Percentiles rank a stretch among this genome's conserved stretches.
phyloP scores from a whole-genome alignment of 148 eudicot genomes.

The Tetragonia tetragonoides region DNA sequence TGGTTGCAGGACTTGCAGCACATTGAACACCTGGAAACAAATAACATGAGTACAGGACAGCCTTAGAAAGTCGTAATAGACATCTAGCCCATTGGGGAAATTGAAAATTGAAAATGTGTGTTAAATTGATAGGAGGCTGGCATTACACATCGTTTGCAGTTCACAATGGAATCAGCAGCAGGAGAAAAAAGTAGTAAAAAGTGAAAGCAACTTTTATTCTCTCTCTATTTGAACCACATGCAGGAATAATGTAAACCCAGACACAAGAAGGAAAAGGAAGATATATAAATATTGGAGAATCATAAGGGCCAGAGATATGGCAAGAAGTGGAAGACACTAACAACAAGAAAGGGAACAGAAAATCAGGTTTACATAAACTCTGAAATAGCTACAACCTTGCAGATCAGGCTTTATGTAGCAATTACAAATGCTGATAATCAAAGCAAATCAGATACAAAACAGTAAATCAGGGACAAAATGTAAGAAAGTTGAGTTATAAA shows the following conservation, averaged over 20 bases:
- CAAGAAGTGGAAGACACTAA: neutral
- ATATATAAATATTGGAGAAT: neutral
- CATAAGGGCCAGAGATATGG: too few relatives aligned
- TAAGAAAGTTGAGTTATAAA: neutral
- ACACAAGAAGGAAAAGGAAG: too few relatives aligned
- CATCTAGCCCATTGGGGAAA: neutral
- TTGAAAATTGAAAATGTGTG: neutral
- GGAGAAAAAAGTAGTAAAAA: neutral
- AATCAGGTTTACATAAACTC: neutral
- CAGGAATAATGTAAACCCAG: too few relatives aligned
- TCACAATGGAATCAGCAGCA: neutral
- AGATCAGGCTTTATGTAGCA: neutral
- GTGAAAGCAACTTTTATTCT: neutral
- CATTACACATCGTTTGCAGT: neutral
- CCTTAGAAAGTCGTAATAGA: neutral
- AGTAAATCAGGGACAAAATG: neutral
- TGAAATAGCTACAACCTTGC: too few relatives aligned
- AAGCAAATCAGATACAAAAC: neutral
- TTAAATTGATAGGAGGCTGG: neutral
- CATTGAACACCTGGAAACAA: conserved; percentile 72
- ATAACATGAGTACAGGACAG: neutral
- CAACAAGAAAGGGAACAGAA: neutral
- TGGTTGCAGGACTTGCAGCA: conserved; percentile 44
- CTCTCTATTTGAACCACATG: too few relatives aligned
- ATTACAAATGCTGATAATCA: neutral